phyloP scores from a whole-genome alignment of 495 filamentous ascomycete species.

The Penicillium canariense region DNA sequence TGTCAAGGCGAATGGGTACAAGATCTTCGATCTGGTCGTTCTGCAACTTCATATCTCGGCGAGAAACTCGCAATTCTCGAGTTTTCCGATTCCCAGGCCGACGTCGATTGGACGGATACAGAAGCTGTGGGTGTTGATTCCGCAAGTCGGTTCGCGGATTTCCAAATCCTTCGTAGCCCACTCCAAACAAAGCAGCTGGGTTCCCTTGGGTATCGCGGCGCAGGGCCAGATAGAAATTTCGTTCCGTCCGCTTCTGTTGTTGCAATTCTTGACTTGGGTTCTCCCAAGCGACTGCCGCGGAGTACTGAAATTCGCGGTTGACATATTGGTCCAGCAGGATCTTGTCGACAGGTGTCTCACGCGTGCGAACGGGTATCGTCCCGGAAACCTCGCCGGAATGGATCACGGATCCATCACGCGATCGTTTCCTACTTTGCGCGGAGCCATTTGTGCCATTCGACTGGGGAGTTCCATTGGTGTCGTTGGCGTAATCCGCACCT shows the following conservation, averaged over 20 bases:
- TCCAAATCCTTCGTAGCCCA: constrained; percentile 86
- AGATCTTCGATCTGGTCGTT: constrained; percentile 87
- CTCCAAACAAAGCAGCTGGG: constrained; percentile 66
- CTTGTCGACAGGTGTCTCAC: constrained; percentile 46
- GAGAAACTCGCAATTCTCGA: constrained; percentile 63
- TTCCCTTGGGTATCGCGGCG: constrained; percentile 50
- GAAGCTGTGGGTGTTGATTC: constrained; percentile 52
- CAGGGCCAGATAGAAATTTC: constrained; percentile 49
- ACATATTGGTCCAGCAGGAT: constrained; percentile 73
- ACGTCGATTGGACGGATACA: constrained; percentile 73
- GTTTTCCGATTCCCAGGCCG: constrained; percentile 73
- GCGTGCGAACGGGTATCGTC: constrained; percentile 33
- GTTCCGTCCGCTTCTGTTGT: constrained; percentile 53
- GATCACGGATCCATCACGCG: constrained; percentile 55
- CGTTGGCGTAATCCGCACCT: constrained; percentile 35
- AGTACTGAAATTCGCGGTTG: constrained; percentile 70
- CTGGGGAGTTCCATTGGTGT: constrained; percentile 32
- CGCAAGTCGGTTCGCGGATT: constrained; percentile 74
- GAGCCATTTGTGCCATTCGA: constrained; percentile 43
- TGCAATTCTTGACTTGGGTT: constrained; percentile 47
- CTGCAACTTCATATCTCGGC: constrained; percentile 77
- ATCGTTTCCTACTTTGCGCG: constrained; percentile 54
- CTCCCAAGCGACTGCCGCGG: constrained; percentile 46
- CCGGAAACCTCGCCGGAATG: constrained; percentile 30
- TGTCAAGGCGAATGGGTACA: constrained; percentile 86